Evolutionary conservation across 345 rosid genomes (phyloP).

Genomic region (Camelina neglecta): DNA sequence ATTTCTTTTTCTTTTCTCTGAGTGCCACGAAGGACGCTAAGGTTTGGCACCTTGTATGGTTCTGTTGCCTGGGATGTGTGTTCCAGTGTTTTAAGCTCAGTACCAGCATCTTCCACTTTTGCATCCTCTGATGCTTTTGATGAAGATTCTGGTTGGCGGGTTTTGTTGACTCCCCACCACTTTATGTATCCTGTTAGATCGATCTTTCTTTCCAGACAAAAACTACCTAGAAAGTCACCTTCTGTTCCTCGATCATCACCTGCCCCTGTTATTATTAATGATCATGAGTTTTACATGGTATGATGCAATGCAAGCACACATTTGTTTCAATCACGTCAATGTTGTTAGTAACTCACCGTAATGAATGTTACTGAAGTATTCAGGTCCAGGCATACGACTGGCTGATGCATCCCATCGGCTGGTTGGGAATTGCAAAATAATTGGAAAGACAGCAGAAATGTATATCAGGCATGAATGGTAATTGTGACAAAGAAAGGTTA

Average conservation of each 20-base stretch:
- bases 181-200: slow-evolving; percentile 84
- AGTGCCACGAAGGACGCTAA: slow-evolving; percentile 57
- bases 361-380: slow-evolving; percentile 68
- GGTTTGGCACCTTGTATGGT: slow-evolving; percentile 86
- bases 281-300: slow-evolving; percentile 15
- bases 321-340: slow-evolving; percentile 1
- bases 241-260: slow-evolving; percentile 78
- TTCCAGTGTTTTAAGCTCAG: slow-evolving; percentile 81
- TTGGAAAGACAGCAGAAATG: slow-evolving; percentile 30
- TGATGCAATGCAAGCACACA: slow-evolving; percentile 9
- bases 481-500: slow-evolving; percentile 11
- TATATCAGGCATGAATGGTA: slow-evolving; percentile 25
- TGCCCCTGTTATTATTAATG: slow-evolving; percentile 47
- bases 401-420: slow-evolving; percentile 89
- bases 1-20: slow-evolving; percentile 59
- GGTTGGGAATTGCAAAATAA: slow-evolving; percentile 36
- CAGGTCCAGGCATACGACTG: slow-evolving; percentile 81
- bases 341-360: slow-evolving; percentile 54
- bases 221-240: slow-evolving; percentile 70
- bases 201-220: slow-evolving; percentile 80
- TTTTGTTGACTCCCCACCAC: slow-evolving; percentile 89
- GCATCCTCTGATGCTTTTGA: slow-evolving; percentile 68
- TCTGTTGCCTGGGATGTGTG: slow-evolving; percentile 69
- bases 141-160: slow-evolving; percentile 69
- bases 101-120: slow-evolving; percentile 66